Conservation (phyloP, 164 flowering plant species). For the Aristolochia californica region DNA sequence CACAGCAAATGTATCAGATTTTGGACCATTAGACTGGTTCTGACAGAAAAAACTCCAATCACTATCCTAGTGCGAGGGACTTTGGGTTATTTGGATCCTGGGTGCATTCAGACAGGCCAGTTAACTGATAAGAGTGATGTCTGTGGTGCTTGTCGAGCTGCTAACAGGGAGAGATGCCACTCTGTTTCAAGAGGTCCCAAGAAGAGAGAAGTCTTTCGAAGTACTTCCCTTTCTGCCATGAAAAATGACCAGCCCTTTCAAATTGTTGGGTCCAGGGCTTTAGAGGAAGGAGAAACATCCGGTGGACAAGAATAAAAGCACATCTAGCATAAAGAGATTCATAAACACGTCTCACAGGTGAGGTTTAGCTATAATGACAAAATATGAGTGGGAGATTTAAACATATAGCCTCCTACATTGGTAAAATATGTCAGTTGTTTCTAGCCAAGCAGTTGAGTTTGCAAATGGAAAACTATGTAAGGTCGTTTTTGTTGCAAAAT, state of each 20-base stretch:
- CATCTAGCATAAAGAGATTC: too few relatives aligned
- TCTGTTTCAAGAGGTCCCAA: neutral
- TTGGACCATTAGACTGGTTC: neutral
- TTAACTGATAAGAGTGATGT: neutral
- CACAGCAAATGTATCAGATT: neutral
- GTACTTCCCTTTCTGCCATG: neutral
- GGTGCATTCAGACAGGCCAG: neutral
- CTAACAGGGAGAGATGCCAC: neutral
- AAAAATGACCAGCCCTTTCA: neutral
- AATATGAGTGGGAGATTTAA: too few relatives aligned
- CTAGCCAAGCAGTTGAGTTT: too few relatives aligned
- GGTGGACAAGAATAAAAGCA: too few relatives aligned
- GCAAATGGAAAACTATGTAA: too few relatives aligned
- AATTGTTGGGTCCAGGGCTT: neutral
- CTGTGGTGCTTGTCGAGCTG: neutral
- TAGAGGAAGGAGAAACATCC: neutral
- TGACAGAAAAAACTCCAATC: neutral
- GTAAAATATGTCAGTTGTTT: too few relatives aligned
- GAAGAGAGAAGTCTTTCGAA: neutral
- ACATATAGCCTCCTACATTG: too few relatives aligned
- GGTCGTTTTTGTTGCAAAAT: too few relatives aligned
- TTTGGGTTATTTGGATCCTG: neutral
- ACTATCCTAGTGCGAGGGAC: neutral
- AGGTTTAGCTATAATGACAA: too few relatives aligned
- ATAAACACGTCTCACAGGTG: too few relatives aligned